Conservation (phyloP, 306 rosid species). For the Acacia crassicarpa region DNA sequence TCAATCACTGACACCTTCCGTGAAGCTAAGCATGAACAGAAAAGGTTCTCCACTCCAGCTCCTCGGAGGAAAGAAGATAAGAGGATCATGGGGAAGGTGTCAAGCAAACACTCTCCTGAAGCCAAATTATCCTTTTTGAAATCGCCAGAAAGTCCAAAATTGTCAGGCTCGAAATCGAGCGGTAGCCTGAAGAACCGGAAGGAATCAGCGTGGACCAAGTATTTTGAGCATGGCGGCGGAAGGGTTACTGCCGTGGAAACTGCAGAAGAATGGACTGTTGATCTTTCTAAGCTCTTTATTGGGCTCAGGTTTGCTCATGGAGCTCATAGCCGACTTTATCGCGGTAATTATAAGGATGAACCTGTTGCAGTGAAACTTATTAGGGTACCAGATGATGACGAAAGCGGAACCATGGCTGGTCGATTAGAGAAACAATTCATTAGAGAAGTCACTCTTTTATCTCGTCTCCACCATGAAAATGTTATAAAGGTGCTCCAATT, state of each 20-base stretch:
- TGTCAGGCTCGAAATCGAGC: slow-evolving; percentile 41
- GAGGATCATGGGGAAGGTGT: slow-evolving; percentile 46
- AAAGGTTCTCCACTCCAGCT: slow-evolving; percentile 77
- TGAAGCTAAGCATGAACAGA: slow-evolving; percentile 67
- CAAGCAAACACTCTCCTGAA: slow-evolving; percentile 42
- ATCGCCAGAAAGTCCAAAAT: slow-evolving; percentile 38
- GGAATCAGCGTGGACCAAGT: slow-evolving; percentile 73
- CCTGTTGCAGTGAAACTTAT: slow-evolving; percentile 88
- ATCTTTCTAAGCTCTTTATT: slow-evolving; percentile 74
- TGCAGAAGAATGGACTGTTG: slow-evolving; percentile 72
- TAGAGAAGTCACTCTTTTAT: slow-evolving; percentile 79
- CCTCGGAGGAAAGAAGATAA: slow-evolving; percentile 56
- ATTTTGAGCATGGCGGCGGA: slow-evolving; percentile 71
- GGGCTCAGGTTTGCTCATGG: slow-evolving; percentile 97
- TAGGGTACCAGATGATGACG: slow-evolving; percentile 77
- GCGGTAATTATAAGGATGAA: slow-evolving; percentile 74
- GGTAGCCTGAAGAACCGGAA: slow-evolving; percentile 51
- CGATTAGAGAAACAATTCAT: slow-evolving; percentile 76
- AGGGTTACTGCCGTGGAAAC: slow-evolving; percentile 75
- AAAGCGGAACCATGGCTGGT: slow-evolving; percentile 56
- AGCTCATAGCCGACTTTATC: slow-evolving; percentile 91
- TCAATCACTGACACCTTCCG: slow-evolving; percentile 53
- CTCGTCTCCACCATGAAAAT: slow-evolving; percentile 76
- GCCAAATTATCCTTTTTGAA: slow-evolving; percentile 32
- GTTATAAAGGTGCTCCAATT: slow-evolving; percentile 69